Base-by-base conservation (phyloP, 805 yeast species). In the Saccharomycopsis guyanensis region DNA sequence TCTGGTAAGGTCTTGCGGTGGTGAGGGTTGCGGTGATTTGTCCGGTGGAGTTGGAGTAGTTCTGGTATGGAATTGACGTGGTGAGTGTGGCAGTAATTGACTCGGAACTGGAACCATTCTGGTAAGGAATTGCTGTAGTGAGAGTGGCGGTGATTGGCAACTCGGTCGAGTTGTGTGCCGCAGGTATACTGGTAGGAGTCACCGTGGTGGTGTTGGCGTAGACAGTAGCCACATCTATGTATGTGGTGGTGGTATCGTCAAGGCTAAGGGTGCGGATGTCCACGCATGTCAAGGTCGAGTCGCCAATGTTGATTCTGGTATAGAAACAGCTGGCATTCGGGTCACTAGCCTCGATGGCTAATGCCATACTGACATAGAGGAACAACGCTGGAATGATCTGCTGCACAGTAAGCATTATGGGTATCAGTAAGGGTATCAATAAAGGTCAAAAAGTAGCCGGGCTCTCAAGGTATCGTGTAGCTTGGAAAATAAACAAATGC, bases 301-400 rank as follows among this genome's bases (percentile, higher is more conserved):
- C 45, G 31, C 40, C 45, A 15, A 42, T n/a, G 27, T 33, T 38
- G 23, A 42, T 20, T 22, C n/a, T n/a, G 7, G 45, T 42, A 35
- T 42, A 42, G 42, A 42, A 42, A 33, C 45, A 42, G n/a, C 40
- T 42, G 42, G 35, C 45, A 19, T 42, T 42, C n/a, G 45, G 45
- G 32, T 42, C 45, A 19, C 20, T 23, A 6, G 45, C 39, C 12
- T 42, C 40, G 18, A 31, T 33, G n/a, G 23, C 27, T 7, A 22
- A 20, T 4, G 13, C 23, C n/a, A 29, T 12, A 29, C 33, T 12
- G 33, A 12, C 13, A 12, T n/a, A 29, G 33, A 29, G 33, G n/a
- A n/a, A n/a, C n/a, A n/a, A n/a, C n/a, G n/a, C n/a, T n/a, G n/a
- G n/a, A n/a, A n/a, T n/a, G n/a, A n/a, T n/a, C n/a, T n/a, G n/a